phyloP scores from a whole-genome alignment of 2,329 filamentous ascomycete genomes.

The Venturia carpophila region DNA sequence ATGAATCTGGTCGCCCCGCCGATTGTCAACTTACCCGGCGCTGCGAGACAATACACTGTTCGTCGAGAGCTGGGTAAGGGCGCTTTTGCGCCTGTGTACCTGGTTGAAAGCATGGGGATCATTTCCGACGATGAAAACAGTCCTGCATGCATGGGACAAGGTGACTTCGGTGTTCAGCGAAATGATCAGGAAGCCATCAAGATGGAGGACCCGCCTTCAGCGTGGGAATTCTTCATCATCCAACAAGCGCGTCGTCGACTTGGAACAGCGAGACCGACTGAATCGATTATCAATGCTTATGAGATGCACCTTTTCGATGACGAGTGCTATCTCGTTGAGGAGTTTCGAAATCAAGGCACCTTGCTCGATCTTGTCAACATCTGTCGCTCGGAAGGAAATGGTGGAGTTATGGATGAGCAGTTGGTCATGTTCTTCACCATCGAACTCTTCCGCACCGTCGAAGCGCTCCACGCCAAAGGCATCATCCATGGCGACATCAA shows the following conservation, averaged over 20 bases:
- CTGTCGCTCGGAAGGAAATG: constrained; percentile 58
- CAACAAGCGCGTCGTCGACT: constrained; percentile 71
- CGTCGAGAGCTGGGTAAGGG: constrained; percentile 84
- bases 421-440: constrained; percentile 93
- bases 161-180: constrained; percentile 51
- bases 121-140: constrained; percentile 39
- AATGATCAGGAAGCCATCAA: constrained; percentile 75
- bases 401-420: constrained; percentile 75
- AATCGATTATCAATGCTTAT: constrained; percentile 74
- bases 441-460: constrained; percentile 82
- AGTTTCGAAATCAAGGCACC: constrained; percentile 82
- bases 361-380: constrained; percentile 91
- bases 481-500: constrained; percentile 93
- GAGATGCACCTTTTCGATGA: constrained; percentile 89
- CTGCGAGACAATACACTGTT: constrained; percentile 62
- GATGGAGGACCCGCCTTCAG: constrained; percentile 79
- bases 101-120: constrained; percentile 61
- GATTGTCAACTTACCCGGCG: constrained; percentile 59
- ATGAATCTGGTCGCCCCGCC: constrained; percentile 53
- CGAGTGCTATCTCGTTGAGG: constrained; percentile 82
- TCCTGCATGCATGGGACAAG: constrained; percentile 51
- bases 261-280: constrained; percentile 59
- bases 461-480: constrained; percentile 70
- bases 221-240: constrained; percentile 98
- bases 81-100: constrained; percentile 90